A percentile compares a stretch with the other conserved stretches of the same genome.
Evolutionary conservation across 1,284 basidiomycete species (phyloP).

Genomic region (Irpex lacteus): DNA sequence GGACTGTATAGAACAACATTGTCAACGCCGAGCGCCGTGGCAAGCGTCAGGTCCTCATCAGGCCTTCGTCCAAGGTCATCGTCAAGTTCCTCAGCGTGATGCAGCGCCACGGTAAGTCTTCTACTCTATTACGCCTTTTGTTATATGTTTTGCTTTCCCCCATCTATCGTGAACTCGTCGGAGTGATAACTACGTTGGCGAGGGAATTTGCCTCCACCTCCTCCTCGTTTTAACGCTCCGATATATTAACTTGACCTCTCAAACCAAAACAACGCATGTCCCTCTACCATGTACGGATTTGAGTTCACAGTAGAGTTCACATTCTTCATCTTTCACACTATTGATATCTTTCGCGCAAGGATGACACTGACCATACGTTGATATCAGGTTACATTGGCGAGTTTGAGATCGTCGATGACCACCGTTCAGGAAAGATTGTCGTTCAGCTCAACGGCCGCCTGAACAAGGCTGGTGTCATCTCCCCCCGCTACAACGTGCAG

Average conservation of each 20-base stretch:
- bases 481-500: constrained; percentile 96
- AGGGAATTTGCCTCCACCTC: constrained; percentile 48
- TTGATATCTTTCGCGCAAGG: constrained; percentile 3
- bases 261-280: constrained; percentile 49
- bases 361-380: constrained; percentile 18
- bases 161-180: constrained; percentile 31
- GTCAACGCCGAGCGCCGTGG: constrained; percentile 98
- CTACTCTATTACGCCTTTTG: constrained; percentile 3
- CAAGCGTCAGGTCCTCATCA: constrained; percentile 95
- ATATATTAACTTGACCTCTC: constrained; percentile 49
- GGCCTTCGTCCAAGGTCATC: constrained; percentile 94
- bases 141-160: constrained; percentile 10
- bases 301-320: constrained; percentile 59
- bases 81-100: constrained; percentile 96
- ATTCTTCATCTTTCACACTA: constrained; percentile 35
- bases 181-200: constrained; percentile 76
- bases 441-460: constrained; percentile 97
- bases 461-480: constrained; percentile 99
- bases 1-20: constrained; percentile 76
- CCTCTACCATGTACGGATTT: constrained; percentile 34
- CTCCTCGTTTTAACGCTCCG: constrained; percentile 73
- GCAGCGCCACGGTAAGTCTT: constrained; percentile 90
- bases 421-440: constrained; percentile 98
- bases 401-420: constrained; percentile 99
- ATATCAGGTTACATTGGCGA: constrained; percentile 95